Evolutionary conservation across 2,329 filamentous ascomycete species (phyloP).

Genomic region (Anthostomella pinea): DNA sequence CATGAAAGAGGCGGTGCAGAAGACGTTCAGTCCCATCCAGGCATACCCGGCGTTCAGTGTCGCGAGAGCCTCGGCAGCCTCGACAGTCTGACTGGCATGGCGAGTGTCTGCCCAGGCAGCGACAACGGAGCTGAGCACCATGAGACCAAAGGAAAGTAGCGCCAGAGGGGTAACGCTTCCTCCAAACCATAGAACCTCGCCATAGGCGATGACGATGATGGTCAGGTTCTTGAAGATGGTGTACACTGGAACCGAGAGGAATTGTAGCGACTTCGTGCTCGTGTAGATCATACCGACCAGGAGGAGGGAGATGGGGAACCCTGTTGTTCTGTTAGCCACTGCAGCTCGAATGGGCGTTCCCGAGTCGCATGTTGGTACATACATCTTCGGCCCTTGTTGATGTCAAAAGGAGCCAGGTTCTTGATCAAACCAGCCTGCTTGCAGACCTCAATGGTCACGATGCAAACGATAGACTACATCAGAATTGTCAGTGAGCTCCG

Average conservation of each 20-base stretch:
- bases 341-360: background rate
- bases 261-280: slow-evolving; percentile 91
- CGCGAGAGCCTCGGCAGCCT: slow-evolving; percentile 73
- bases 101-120: slow-evolving; percentile 96
- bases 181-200: slow-evolving; percentile 97
- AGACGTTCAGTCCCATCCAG: slow-evolving; percentile 97
- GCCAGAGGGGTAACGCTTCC: slow-evolving; percentile 84
- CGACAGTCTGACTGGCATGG: slow-evolving; percentile 53
- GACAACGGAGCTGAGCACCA: slow-evolving; percentile 92
- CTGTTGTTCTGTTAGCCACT: slow-evolving; percentile 42
- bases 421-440: slow-evolving; percentile 81
- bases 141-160: slow-evolving; percentile 90
- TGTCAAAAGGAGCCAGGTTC: slow-evolving; percentile 77
- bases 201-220: slow-evolving; percentile 97
- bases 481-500: slow-evolving; percentile 15
- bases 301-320: slow-evolving; percentile 94
- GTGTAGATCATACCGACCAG: slow-evolving; percentile 99
- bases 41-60: slow-evolving; percentile 93
- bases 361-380: slow-evolving; percentile 34
- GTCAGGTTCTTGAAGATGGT: slow-evolving; percentile 99
- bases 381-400: slow-evolving; percentile 91
- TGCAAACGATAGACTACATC: slow-evolving; percentile 80
- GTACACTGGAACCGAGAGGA: slow-evolving; percentile 95
- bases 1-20: slow-evolving; percentile 88
- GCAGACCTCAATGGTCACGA: slow-evolving; percentile 76